These are phyloP conservation scores for Xylariaceae sp. DNA, from an alignment of 2,329 filamentous ascomycete genomes.

Conservation along the genomic window DNA sequence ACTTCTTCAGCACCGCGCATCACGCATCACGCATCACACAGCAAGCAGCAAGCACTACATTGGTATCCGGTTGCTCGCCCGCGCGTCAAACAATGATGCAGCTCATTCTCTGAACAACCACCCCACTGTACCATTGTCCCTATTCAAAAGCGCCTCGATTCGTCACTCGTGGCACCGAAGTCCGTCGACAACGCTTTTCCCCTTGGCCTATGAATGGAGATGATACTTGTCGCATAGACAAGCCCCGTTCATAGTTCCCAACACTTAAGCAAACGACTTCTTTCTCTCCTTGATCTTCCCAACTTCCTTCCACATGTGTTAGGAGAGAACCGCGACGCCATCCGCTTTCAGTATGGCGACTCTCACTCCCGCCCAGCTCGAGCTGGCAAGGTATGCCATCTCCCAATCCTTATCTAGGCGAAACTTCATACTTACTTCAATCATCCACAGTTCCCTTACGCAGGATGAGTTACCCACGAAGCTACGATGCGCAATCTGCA, in stretches of 20 bases:
- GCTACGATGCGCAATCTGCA: constrained; percentile 92
- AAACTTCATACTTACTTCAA: constrained; percentile 10
- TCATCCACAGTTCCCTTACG: constrained; percentile 67
- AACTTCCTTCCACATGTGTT: constrained; percentile 30
- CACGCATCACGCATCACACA: constrained; percentile 18
- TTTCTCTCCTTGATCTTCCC: neutral
- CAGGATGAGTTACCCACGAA: constrained; percentile 94
- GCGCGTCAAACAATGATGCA: constrained; percentile 27
- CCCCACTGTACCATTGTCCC: constrained; percentile 15
- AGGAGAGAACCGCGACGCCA: constrained; percentile 21
- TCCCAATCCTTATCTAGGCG: neutral
- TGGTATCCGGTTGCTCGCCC: constrained; percentile 9
- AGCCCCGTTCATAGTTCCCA: constrained; percentile 5
- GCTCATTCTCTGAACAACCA: constrained; percentile 10
- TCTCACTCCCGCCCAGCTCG: constrained; percentile 59
- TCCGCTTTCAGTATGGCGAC: constrained; percentile 40
- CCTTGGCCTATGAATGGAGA: constrained; percentile 9
- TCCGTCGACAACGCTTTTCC: neutral
- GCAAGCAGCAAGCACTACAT: constrained; percentile 7
- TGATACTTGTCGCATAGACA: constrained; percentile 23
- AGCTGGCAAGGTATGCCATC: constrained; percentile 61
- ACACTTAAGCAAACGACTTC: neutral
- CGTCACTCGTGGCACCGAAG: constrained; percentile 2
- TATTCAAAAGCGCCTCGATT: constrained; percentile 1
- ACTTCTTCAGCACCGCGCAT: constrained; percentile 24